A percentile compares a stretch with the other conserved stretches of the same genome.
These are phyloP conservation scores for Stephanocyclus meneghinianus DNA, from an alignment of 352 stramenopile species.

Conservation along the genomic window DNA sequence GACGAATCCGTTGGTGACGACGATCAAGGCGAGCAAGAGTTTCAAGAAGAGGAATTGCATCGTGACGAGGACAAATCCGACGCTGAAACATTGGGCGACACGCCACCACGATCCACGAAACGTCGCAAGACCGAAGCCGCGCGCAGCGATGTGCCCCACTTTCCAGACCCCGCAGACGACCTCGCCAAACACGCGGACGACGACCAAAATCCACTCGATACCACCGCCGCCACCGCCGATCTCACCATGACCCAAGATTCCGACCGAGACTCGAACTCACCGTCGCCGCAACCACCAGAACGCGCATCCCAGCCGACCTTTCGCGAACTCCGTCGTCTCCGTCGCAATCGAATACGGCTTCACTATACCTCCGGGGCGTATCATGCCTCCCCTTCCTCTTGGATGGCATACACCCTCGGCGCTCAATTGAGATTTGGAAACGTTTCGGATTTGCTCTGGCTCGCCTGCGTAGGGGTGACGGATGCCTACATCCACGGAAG, in stretches of 20 bases:
- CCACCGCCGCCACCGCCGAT: constrained; percentile 45
- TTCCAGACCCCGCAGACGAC: neutral
- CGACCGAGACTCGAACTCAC: constrained; percentile 12
- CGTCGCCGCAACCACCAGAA: neutral
- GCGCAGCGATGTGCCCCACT: neutral
- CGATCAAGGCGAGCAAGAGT: constrained; percentile 43
- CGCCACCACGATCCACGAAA: constrained; percentile 39
- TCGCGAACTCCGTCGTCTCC: constrained; percentile 60
- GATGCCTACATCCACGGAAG: constrained; percentile 92
- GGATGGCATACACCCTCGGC: constrained; percentile 72
- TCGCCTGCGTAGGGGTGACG: constrained; percentile 95
- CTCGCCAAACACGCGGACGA: constrained; percentile 21
- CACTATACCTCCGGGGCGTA: constrained; percentile 93
- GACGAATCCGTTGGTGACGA: constrained; percentile 11
- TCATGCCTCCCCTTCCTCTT: constrained; percentile 76
- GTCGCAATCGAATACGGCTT: constrained; percentile 65
- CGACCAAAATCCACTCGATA: constrained; percentile 40
- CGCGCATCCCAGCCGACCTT: constrained; percentile 28
- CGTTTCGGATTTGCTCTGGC: constrained; percentile 89
- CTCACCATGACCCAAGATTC: constrained; percentile 23
- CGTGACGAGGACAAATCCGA: neutral
- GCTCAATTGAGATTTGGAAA: constrained; percentile 66
- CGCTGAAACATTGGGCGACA: constrained; percentile 19
- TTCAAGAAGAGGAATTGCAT: constrained; percentile 47
- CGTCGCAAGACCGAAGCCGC: constrained; percentile 39